phyloP scores from a whole-genome alignment of 176 grass and related monocot species.

The Paspalum notatum region DNA sequence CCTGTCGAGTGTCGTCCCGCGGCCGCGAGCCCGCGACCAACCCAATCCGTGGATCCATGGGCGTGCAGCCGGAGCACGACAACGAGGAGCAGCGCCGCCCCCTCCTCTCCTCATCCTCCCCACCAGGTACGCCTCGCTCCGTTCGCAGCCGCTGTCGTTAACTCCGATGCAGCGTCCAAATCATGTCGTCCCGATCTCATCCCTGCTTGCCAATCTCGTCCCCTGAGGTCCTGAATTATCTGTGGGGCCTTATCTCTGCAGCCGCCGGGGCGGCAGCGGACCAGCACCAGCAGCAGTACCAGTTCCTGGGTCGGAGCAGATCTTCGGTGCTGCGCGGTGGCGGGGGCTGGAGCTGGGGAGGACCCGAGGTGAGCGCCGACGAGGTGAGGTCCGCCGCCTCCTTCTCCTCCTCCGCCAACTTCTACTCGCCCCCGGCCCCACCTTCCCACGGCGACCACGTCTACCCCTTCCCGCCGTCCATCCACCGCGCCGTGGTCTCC shows the following conservation, averaged over 20 bases:
- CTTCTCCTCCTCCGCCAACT: conserved; percentile 52
- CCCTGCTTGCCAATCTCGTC: neutral
- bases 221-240: neutral
- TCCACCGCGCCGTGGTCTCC: conserved; percentile 65
- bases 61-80: conserved; percentile 22
- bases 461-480: conserved; percentile 77
- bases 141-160: neutral
- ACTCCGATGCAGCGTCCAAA: neutral
- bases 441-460: conserved; percentile 16
- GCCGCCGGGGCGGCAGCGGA: conserved; percentile 21
- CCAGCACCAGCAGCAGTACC: conserved; percentile 60
- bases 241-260: neutral
- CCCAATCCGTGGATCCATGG: conserved; percentile 24
- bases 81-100: conserved; percentile 41
- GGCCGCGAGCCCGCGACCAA: neutral
- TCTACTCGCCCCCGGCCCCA: neutral
- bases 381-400: conserved; percentile 73
- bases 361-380: conserved; percentile 66
- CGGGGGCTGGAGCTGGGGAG: conserved; percentile 30
- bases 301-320: conserved; percentile 69
- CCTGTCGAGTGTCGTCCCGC: neutral
- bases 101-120: conserved; percentile 15
- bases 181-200: too few relatives aligned
- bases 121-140: conserved; percentile 9
- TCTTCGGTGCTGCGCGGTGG: conserved; percentile 48